These are phyloP conservation scores for Hygrophila difformis DNA, from an alignment of 257 asterid genomes.

Conservation along the genomic window DNA sequence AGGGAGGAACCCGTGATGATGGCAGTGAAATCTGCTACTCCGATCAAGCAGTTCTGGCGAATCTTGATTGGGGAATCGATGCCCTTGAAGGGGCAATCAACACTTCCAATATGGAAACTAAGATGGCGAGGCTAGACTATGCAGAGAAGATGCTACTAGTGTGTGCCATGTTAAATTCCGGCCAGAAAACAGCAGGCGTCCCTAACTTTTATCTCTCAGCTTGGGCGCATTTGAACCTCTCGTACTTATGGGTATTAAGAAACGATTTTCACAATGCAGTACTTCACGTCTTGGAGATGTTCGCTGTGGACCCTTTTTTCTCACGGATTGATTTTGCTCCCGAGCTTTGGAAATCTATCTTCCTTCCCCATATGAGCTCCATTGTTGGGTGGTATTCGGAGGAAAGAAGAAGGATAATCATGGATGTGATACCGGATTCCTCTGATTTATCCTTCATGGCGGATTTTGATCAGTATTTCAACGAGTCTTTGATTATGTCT, in stretches of 20 bases:
- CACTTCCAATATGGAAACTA: slow-evolving; percentile 58
- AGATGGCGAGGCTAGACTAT: slow-evolving; percentile 62
- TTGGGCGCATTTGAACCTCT: slow-evolving; percentile 70
- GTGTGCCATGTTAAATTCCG: slow-evolving; percentile 59
- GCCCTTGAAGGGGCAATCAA: slow-evolving; percentile 78
- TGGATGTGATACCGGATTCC: slow-evolving; percentile 63
- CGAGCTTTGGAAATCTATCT: slow-evolving; percentile 62
- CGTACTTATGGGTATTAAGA: slow-evolving; percentile 55
- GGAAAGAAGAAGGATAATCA: slow-evolving; percentile 59
- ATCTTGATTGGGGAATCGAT: slow-evolving; percentile 84
- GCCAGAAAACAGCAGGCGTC: slow-evolving; percentile 63
- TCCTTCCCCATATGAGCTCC: slow-evolving; percentile 70
- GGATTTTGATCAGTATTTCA: slow-evolving; percentile 50
- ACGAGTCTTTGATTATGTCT: slow-evolving; percentile 53
- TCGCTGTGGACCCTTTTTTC: slow-evolving; percentile 59
- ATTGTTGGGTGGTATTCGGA: slow-evolving; percentile 69
- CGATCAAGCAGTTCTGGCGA: slow-evolving; percentile 77
- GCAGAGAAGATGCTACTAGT: slow-evolving; percentile 82
- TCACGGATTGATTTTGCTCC: slow-evolving; percentile 78
- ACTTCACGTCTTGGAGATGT: slow-evolving; percentile 63
- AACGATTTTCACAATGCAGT: slow-evolving; percentile 31
- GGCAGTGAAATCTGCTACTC: slow-evolving; percentile 52
- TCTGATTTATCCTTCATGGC: slow-evolving; percentile 55
- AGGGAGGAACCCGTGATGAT: slow-evolving; percentile 32
- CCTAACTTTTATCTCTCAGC: slow-evolving; percentile 79